Conservation (phyloP, 257 asterid species). For the Nicotiana obtusifolia region DNA sequence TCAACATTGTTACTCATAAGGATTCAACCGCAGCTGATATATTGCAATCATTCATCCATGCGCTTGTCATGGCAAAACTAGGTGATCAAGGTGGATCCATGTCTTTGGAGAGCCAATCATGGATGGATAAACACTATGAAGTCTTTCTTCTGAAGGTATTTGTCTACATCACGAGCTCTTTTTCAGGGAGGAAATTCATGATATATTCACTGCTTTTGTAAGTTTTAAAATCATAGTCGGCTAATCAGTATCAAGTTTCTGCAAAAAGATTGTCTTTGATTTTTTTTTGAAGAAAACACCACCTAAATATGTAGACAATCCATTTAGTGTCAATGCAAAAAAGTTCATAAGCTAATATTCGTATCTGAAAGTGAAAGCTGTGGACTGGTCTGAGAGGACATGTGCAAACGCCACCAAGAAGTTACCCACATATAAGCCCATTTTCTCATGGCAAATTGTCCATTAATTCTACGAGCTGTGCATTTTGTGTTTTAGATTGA, state of each 20-base stretch:
- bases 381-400: background rate
- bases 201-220: background rate
- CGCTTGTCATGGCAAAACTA: slow-evolving; percentile 60
- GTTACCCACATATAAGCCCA: background rate
- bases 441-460: background rate
- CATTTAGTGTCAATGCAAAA: background rate
- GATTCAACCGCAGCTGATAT: slow-evolving; percentile 70
- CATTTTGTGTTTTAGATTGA: background rate
- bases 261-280: background rate
- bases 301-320: background rate
- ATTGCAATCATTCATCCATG: slow-evolving; percentile 68
- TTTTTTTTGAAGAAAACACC: background rate
- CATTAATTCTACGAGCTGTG: background rate
- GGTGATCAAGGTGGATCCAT: slow-evolving; percentile 29
- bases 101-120: slow-evolving; percentile 57
- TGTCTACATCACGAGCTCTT: background rate
- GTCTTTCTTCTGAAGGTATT: slow-evolving; percentile 53
- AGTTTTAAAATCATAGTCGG: background rate
- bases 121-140: slow-evolving; percentile 73
- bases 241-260: background rate
- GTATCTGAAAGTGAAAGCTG: background rate
- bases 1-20: slow-evolving; percentile 58
- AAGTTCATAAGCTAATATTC: background rate
- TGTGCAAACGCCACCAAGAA: background rate
- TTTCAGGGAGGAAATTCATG: background rate